Conservation (phyloP, 805 yeast species). For the Starmerella khaoyaiensis region DNA sequence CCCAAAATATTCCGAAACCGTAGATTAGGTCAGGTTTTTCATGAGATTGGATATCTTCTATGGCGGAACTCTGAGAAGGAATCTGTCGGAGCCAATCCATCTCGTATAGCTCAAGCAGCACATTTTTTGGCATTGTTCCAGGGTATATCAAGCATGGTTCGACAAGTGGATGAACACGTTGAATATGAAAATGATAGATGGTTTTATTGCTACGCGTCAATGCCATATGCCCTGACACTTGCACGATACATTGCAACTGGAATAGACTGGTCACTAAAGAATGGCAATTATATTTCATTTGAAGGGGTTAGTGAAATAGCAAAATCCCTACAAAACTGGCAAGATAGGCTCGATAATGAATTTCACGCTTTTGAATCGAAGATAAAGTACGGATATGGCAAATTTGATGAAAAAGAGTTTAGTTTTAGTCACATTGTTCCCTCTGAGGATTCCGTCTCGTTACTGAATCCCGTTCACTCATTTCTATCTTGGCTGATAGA, state of each 20-base stretch:
- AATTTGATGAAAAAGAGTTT: neutral
- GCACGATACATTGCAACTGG: constrained; percentile 29
- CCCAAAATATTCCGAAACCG: constrained; percentile 49
- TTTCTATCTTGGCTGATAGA: constrained; percentile 61
- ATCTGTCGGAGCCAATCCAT: constrained; percentile 33
- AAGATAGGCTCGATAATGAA: neutral
- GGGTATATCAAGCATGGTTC: constrained; percentile 57
- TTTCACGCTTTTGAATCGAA: neutral
- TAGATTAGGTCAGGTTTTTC: constrained; percentile 64
- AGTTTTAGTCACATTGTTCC: constrained; percentile 33
- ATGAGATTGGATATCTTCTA: constrained; percentile 66
- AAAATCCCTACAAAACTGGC: constrained; percentile 5
- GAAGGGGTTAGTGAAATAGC: constrained; percentile 1
- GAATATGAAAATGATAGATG: constrained; percentile 85
- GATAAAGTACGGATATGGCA: constrained; percentile 1
- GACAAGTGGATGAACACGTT: constrained; percentile 72
- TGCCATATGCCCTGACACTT: constrained; percentile 51
- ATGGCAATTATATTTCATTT: too few species aligned
- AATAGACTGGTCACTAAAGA: constrained; percentile 9
- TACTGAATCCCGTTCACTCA: constrained; percentile 71
- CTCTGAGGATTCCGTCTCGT: constrained; percentile 41
- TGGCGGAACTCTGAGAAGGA: constrained; percentile 50
- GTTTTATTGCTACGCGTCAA: constrained; percentile 52
- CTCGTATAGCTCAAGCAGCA: constrained; percentile 45
- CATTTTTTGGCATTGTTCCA: constrained; percentile 60